Conservation (phyloP, 345 rosid genomes). For the Gossypium thurberi region DNA sequence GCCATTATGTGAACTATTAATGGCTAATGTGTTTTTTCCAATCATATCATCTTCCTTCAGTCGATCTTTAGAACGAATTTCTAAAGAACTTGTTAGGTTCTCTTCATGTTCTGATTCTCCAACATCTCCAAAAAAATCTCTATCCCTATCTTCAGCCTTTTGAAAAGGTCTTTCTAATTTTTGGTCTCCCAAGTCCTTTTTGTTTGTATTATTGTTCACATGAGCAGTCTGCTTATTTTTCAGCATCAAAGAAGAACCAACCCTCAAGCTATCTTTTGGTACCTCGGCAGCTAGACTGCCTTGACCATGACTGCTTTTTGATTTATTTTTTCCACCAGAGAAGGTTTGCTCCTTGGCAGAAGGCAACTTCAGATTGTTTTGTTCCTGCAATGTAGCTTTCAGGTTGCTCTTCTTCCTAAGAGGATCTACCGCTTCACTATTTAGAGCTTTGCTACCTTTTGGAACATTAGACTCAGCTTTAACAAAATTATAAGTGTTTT, state of each 20-base stretch:
- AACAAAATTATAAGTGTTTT: constrained; percentile 26
- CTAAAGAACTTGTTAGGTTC: constrained; percentile 31
- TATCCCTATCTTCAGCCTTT: constrained; percentile 54
- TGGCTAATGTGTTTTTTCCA: constrained; percentile 30
- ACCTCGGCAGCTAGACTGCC: constrained; percentile 26
- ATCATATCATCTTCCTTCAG: constrained; percentile 31
- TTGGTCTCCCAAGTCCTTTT: constrained; percentile 37
- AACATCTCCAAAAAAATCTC: constrained; percentile 76
- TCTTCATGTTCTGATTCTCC: constrained; percentile 57
- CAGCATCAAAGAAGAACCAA: constrained; percentile 30
- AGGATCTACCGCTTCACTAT: constrained; percentile 29
- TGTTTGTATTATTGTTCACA: constrained; percentile 27
- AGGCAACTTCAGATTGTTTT: constrained; percentile 34
- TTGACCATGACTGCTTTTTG: constrained; percentile 39
- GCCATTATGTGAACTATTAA: constrained; percentile 33
- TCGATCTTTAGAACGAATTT: constrained; percentile 24
- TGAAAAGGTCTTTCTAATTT: constrained; percentile 37
- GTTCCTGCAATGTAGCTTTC: constrained; percentile 31
- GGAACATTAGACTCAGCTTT: constrained; percentile 33
- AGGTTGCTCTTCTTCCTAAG: constrained; percentile 37
- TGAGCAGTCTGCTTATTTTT: constrained; percentile 43
- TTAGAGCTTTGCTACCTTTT: constrained; percentile 37
- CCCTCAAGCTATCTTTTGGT: constrained; percentile 35
- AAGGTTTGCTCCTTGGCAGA: constrained; percentile 39
- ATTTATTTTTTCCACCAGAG: constrained; percentile 44